These are phyloP conservation scores for Yamadazyma sp. DNA, from an alignment of 1,139 yeast species.

Conservation along the genomic window DNA sequence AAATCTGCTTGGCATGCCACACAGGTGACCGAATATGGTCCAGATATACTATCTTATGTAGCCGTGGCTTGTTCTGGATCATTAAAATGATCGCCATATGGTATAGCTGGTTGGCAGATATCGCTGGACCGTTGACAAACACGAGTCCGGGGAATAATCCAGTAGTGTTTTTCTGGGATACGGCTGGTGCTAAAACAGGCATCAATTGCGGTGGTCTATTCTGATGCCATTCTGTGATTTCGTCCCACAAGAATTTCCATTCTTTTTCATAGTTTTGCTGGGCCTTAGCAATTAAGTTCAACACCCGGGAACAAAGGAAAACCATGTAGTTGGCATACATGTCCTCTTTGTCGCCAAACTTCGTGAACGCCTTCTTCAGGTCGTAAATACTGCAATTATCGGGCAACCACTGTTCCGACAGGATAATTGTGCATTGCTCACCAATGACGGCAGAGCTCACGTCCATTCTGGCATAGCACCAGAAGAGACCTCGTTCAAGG, in stretches of 20 bases:
- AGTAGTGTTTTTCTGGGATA: slow-evolving; percentile 21
- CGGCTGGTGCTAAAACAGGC: slow-evolving; percentile 28
- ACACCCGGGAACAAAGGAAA: slow-evolving; percentile 32
- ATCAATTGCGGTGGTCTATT: slow-evolving; percentile 30
- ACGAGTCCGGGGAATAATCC: slow-evolving; percentile 34
- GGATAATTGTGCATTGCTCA: slow-evolving; percentile 32
- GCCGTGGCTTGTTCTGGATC: slow-evolving; percentile 38
- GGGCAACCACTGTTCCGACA: slow-evolving; percentile 33
- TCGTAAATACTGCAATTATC: slow-evolving; percentile 19
- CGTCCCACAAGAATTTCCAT: slow-evolving; percentile 37
- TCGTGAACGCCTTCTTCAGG: slow-evolving; percentile 22
- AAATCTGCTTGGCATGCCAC: slow-evolving; percentile 43
- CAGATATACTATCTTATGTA: slow-evolving; percentile 18
- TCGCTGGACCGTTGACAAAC: slow-evolving; percentile 36
- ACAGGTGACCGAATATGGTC: slow-evolving; percentile 23
- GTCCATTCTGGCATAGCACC: slow-evolving; percentile 42
- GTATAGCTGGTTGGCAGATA: slow-evolving; percentile 37
- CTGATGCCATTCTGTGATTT: slow-evolving; percentile 32
- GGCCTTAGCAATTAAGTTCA: slow-evolving; percentile 24
- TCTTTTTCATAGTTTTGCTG: slow-evolving; percentile 27
- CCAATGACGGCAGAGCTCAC: slow-evolving; percentile 35
- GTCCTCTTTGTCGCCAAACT: slow-evolving; percentile 22
- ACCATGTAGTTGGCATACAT: slow-evolving; percentile 44
- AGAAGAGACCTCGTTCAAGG: slow-evolving; percentile 32
- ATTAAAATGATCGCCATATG: slow-evolving; percentile 40